Conservation (phyloP, 345 rosid genomes). For the Ailanthus altissimus region DNA sequence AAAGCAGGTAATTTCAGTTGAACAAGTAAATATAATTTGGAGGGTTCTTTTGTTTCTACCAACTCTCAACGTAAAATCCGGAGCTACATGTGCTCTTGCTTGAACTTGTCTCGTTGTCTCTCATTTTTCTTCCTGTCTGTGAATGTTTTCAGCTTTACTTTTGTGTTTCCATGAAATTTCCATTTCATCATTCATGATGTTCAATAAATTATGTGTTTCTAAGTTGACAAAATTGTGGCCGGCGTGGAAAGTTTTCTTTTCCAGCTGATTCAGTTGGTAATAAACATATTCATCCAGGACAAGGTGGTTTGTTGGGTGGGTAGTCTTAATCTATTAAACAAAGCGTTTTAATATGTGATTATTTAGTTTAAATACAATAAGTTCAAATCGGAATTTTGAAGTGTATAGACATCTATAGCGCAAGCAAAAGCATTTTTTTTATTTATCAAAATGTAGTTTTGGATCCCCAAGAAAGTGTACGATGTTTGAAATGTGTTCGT, state of each 20-base stretch:
- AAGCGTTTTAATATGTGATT: no score
- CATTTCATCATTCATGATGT: constrained; percentile 7
- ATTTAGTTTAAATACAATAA: no score
- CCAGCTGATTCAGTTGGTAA: no score
- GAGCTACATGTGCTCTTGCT: constrained; percentile 48
- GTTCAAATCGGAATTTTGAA: no score
- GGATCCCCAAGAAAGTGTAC: constrained; percentile 24
- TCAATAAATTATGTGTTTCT: not conserved
- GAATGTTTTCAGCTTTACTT: not conserved
- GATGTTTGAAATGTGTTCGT: constrained; percentile 15
- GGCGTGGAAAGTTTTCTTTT: no score
- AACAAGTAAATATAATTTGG: constrained; percentile 44
- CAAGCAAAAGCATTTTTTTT: not conserved
- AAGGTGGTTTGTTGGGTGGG: no score
- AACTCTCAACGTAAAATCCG: constrained; percentile 49
- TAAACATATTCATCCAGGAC: no score
- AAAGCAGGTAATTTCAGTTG: constrained; percentile 28
- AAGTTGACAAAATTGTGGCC: not conserved
- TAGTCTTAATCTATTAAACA: no score
- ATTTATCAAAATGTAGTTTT: not conserved
- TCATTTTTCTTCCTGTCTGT: not conserved
- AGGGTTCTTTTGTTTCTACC: constrained; percentile 31
- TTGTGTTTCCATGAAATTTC: constrained; percentile 13
- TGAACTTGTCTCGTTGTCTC: constrained; percentile 16
- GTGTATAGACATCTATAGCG: no score